Base-by-base conservation (phyloP, 495 filamentous ascomycete genomes). In the Darksidea phi region DNA sequence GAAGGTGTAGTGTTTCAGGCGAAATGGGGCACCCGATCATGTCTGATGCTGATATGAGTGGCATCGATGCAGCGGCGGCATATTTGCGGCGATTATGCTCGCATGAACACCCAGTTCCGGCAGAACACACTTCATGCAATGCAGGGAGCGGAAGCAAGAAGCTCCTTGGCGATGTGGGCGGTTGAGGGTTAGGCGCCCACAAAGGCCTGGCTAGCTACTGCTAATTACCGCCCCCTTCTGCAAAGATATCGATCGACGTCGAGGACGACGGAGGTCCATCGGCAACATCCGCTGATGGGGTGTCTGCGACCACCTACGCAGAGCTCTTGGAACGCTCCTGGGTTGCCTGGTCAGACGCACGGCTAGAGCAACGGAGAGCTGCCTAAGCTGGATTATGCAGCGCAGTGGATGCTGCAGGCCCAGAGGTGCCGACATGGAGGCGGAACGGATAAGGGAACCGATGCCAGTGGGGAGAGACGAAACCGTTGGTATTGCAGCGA, bases 401-500 rank as follows among this genome's bases (percentile, higher is more conserved):
- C 36, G 36, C 7, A 20, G 46, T 42, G 45, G 24, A 28, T 59
- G 32, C 56, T 59, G 56, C 54, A 47, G 54, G 54, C 21, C n/a
- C n/a, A n/a, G n/a, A n/a, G n/a, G n/a, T 58, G 54, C 34, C 54
- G 43, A 48, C 54, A 57, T 46, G 54, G 18, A 34, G 12, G 11
- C 8, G 18, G 2, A 47, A n/a, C 18, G 17, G 43, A 17, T 8
- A n/a, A 18, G 15, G 47, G 21, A 49, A 18, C 18, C 26, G 56
- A 2, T 37, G 13, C 41, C 41, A n/a, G 41, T 43, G 5, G 15
- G 13, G 18, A 20, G 15, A 6, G 13, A 13, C 36, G 36, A 38
- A 38, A 38, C 36, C 36, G 54, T 37, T 28, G 36, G n/a, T 59
- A 59, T 59, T 41, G n/a, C 56, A 49, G 42, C 56, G 41, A 32